Conservation (phyloP, 2,329 filamentous ascomycete genomes). For the Colletotrichum horii region DNA sequence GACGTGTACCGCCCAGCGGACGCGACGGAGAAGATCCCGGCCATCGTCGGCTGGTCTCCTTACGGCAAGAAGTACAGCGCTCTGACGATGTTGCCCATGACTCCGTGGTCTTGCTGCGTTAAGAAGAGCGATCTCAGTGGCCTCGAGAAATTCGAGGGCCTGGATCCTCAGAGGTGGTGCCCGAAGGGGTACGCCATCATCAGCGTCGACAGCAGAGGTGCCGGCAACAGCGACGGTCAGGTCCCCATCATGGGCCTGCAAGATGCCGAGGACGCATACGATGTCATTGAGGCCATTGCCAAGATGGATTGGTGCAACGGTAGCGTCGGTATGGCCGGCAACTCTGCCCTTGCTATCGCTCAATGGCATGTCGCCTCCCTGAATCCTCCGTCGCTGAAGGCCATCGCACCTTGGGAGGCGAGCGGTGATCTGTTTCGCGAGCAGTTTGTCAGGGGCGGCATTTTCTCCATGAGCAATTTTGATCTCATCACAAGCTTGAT, state of each 20-base stretch:
- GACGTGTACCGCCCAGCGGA: slow-evolving; percentile 49
- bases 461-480: slow-evolving; percentile 43
- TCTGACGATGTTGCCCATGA: slow-evolving; percentile 39
- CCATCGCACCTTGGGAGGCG: slow-evolving; percentile 45
- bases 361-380: slow-evolving; percentile 28
- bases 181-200: slow-evolving; percentile 37
- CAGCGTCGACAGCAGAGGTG: slow-evolving; percentile 37
- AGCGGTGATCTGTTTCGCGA: slow-evolving; percentile 51
- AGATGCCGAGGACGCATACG: slow-evolving; percentile 31
- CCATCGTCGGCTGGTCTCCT: slow-evolving; percentile 48
- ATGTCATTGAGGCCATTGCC: slow-evolving; percentile 32
- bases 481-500: slow-evolving; percentile 44
- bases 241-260: slow-evolving; percentile 31
- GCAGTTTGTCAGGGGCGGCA: slow-evolving; percentile 47
- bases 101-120: slow-evolving; percentile 26
- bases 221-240: slow-evolving; percentile 29
- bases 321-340: slow-evolving; percentile 35
- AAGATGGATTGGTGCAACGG: slow-evolving; percentile 35
- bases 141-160: slow-evolving; percentile 29
- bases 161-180: slow-evolving; percentile 31
- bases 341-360: slow-evolving; percentile 30
- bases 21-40: slow-evolving; percentile 41
- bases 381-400: slow-evolving; percentile 25
- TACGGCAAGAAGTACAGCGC: slow-evolving; percentile 52
- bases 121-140: slow-evolving; percentile 24